Base-by-base conservation (phyloP, 2,329 filamentous ascomycete species). In the Fusarium incarnatum region DNA sequence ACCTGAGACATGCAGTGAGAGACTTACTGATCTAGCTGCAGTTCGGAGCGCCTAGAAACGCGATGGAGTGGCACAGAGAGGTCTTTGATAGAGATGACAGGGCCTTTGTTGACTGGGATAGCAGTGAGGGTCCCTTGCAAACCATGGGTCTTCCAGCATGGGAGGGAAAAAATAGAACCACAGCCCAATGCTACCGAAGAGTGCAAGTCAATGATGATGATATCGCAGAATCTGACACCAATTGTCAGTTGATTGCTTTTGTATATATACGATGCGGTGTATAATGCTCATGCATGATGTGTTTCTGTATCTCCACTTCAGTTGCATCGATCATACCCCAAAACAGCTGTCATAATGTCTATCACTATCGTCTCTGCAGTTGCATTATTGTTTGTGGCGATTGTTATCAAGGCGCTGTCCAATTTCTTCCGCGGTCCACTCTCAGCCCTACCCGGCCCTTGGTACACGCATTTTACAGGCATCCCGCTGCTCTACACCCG, bases 401-500 rank as follows among this genome's bases (percentile, higher is more conserved):
- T 40, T 3, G 10, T 1, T 7, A 12, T 63, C 0, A 27, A 47
- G 11, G 42, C 49, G 12, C 2, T 41, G 7, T 30, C 16, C 1
- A 34, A 63, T n/a, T 56, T 56, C 12, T 30, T 8, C 8, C 37
- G 15, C 3, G 48, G 48, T 20, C 34, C 60, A 22, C 48, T 64
- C 13, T 56, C 48, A 11, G 27, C 11, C 23, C 42, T 64, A 2
- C 60, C 48, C 4, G 60, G 60, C 0, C 60, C 60, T 13, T 63
- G 60, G 48, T 48, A 64, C 9, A 64, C 58, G 4, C 42, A 34
- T 9, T 56, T 48, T 28, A 64, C 42, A 8, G 48, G 60, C 8
- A 34, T 64, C 6, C 18, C 20, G 0, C 6, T 64, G 1, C 15
- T 64, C 4, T 64, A 64, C 7, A 16, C 58, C 12, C 44, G 60